Conservation (phyloP, 176 grass and related monocot genomes). For the Oropetium thomaeum region DNA sequence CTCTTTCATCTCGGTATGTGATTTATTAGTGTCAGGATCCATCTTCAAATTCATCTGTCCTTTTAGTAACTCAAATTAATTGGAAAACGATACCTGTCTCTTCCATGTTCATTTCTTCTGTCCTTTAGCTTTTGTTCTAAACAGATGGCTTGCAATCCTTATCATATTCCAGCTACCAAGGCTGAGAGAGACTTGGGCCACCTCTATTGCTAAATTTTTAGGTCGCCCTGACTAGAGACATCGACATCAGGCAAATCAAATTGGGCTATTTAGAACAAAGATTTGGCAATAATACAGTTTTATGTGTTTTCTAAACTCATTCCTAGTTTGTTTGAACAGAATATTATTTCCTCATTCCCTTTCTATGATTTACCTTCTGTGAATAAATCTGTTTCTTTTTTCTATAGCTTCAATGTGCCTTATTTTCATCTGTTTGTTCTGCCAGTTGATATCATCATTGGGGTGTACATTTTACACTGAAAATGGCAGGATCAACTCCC, state of each 20-base stretch:
- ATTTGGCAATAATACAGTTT: neutral
- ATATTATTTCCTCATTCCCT: neutral
- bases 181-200: neutral
- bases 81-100: neutral
- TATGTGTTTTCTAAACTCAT: neutral
- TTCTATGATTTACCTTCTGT: neutral
- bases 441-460: conserved; percentile 20
- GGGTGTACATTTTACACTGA: conserved; percentile 22
- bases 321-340: neutral
- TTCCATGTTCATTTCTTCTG: neutral
- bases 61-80: neutral
- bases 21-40: neutral
- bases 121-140: neutral
- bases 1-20: neutral
- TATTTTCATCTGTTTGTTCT: conserved; percentile 26
- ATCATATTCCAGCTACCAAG: neutral
- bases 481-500: conserved; percentile 11
- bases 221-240: neutral
- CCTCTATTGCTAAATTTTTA: neutral
- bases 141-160: neutral
- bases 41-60: neutral
- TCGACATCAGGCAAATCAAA: neutral
- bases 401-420: conserved; percentile 13
- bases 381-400: neutral
- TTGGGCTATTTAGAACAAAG: neutral